Conservation (phyloP, 164 flowering plant species). For the Cinnamomum micranthum region DNA sequence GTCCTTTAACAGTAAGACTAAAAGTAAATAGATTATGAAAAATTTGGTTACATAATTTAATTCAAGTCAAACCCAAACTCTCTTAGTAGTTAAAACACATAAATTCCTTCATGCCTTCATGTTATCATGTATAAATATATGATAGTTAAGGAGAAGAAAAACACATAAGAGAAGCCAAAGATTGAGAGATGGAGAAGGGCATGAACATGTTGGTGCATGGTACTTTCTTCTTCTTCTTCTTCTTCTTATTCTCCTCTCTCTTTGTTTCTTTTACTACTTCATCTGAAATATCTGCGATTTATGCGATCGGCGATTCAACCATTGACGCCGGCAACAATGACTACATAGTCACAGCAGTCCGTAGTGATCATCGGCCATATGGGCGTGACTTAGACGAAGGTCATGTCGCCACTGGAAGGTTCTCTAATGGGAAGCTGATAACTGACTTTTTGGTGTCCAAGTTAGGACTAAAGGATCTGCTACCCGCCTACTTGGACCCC, state of each 20-base stretch:
- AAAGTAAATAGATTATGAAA: neutral
- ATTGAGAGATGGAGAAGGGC: neutral
- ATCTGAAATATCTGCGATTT: conserved; percentile 14
- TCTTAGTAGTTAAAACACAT: neutral
- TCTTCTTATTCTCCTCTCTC: conserved; percentile 1
- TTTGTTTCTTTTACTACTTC: conserved; percentile 1
- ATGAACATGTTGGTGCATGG: neutral
- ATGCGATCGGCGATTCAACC: conserved; percentile 32
- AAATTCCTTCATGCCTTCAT: neutral
- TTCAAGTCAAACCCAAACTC: neutral
- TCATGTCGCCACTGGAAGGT: conserved; percentile 22
- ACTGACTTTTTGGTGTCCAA: conserved; percentile 18
- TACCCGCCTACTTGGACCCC: conserved; percentile 29
- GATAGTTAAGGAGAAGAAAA: neutral
- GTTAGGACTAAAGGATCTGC: conserved; percentile 19
- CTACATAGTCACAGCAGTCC: conserved; percentile 7
- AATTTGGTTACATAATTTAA: neutral
- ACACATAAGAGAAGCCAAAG: neutral
- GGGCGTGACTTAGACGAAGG: conserved; percentile 24
- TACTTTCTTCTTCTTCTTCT: conserved; percentile 1
- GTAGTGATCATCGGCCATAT: conserved; percentile 24
- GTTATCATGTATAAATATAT: neutral
- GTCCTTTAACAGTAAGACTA: neutral
- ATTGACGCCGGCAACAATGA: conserved; percentile 35
- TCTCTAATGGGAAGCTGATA: conserved; percentile 24